Evolutionary conservation across 192 early-diverging fungal genomes (phyloP).

Genomic region (Coemansia aciculifera): DNA sequence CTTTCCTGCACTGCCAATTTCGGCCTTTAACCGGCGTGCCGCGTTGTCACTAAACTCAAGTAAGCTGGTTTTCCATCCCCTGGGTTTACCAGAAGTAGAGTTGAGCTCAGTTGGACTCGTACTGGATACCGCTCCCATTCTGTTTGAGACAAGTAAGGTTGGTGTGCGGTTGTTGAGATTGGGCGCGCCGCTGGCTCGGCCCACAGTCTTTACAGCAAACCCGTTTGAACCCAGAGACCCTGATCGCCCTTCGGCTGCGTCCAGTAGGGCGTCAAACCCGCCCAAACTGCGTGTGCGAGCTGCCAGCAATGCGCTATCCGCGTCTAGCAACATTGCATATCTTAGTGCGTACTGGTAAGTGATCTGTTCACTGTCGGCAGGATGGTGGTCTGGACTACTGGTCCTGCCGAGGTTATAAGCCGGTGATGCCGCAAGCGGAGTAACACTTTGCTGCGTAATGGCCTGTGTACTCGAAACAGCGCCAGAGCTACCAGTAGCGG

Average conservation of each 20-base stretch:
- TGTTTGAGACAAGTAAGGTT: slow-evolving; percentile 26
- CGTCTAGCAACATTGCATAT: slow-evolving; percentile 51
- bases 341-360: slow-evolving; percentile 57
- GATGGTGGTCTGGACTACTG: neutral
- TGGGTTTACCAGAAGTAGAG: slow-evolving; percentile 5
- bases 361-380: slow-evolving; percentile 24
- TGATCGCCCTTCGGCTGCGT: slow-evolving; percentile 1
- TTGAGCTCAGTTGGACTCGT: neutral
- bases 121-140: neutral
- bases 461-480: neutral
- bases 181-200: slow-evolving; percentile 41
- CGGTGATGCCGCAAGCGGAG: neutral
- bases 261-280: neutral
- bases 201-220: slow-evolving; percentile 39
- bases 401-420: neutral
- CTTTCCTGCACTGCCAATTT: slow-evolving; percentile 25
- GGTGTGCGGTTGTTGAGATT: slow-evolving; percentile 55
- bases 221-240: slow-evolving; percentile 3
- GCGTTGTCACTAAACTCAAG: slow-evolving; percentile 44
- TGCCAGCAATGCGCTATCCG: slow-evolving; percentile 43
- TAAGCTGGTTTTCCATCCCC: slow-evolving; percentile 44
- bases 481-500: neutral
- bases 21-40: slow-evolving; percentile 45
- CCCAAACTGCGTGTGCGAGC: slow-evolving; percentile 34
- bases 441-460: neutral